A percentile compares a stretch with the other conserved stretches of the same genome.
These are phyloP conservation scores for Beauveria rudraprayagi DNA, from an alignment of 2,329 filamentous ascomycete species.

Conservation along the genomic window DNA sequence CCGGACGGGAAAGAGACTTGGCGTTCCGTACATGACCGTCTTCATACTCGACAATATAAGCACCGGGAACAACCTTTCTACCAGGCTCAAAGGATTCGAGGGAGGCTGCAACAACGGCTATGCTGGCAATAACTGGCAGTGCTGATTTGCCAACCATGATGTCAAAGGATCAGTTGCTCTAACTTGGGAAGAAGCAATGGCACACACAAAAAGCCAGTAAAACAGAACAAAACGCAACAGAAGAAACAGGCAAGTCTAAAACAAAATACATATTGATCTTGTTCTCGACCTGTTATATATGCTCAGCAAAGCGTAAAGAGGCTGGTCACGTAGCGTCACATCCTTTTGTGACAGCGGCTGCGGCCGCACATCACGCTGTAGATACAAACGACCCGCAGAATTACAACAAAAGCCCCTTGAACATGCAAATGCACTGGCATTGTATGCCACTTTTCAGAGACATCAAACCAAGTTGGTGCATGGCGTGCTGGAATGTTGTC, in stretches of 20 bases:
- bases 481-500: neutral
- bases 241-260: no score
- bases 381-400: neutral
- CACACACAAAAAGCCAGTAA: neutral
- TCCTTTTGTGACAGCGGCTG: no score
- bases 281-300: neutral
- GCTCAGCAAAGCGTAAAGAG: neutral
- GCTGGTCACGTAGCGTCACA: no score
- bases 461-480: neutral
- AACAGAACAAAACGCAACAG: no score
- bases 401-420: neutral
- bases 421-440: no score
- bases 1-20: neutral
- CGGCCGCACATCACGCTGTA: neutral
- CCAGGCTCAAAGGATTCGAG: neutral
- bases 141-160: neutral
- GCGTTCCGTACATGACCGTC: neutral
- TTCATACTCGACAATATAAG: neutral
- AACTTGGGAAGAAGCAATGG: neutral
- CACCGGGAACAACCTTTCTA: neutral
- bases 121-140: neutral
- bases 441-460: neutral
- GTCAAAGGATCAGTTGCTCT: neutral
- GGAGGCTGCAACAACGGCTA: neutral
- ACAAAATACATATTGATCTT: no score